A percentile compares a stretch with the other conserved stretches of the same genome.
Conservation (phyloP, 148 eudicot species). For the Rhododendron griersonianum region DNA sequence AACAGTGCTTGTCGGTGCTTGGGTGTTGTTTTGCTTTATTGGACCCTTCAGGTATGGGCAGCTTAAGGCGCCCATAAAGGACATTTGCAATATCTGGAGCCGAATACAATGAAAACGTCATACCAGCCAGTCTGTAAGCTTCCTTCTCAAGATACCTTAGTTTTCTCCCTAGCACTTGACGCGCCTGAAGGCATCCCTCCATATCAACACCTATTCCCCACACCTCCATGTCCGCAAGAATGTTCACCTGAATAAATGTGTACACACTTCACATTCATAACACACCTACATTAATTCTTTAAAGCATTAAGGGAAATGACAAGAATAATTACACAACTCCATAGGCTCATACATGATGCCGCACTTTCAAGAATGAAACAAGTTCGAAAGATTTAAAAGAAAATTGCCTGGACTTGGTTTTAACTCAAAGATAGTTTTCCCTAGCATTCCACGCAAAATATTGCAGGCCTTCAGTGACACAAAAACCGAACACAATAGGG, state of each 20-base stretch:
- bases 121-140: constrained; percentile 88
- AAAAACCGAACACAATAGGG: background rate
- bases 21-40: constrained; percentile 76
- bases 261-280: background rate
- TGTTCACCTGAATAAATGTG: constrained; percentile 54
- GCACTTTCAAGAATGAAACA: background rate
- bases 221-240: constrained; percentile 92
- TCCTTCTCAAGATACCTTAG: constrained; percentile 80
- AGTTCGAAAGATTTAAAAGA: background rate
- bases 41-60: constrained; percentile 74
- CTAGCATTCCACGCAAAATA: background rate
- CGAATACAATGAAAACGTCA: constrained; percentile 71
- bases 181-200: constrained; percentile 88
- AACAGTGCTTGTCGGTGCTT: constrained; percentile 91
- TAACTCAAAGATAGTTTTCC: background rate
- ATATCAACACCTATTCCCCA: constrained; percentile 97
- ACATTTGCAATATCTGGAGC: constrained; percentile 97
- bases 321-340: background rate
- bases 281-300: background rate
- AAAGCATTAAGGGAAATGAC: background rate
- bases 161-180: constrained; percentile 68
- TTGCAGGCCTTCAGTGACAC: background rate
- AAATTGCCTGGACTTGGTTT: background rate
- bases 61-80: constrained; percentile 78
- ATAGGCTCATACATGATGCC: background rate